Evolutionary conservation across 1,284 basidiomycete genomes (phyloP).

Genomic region (Puccinia horiana): DNA sequence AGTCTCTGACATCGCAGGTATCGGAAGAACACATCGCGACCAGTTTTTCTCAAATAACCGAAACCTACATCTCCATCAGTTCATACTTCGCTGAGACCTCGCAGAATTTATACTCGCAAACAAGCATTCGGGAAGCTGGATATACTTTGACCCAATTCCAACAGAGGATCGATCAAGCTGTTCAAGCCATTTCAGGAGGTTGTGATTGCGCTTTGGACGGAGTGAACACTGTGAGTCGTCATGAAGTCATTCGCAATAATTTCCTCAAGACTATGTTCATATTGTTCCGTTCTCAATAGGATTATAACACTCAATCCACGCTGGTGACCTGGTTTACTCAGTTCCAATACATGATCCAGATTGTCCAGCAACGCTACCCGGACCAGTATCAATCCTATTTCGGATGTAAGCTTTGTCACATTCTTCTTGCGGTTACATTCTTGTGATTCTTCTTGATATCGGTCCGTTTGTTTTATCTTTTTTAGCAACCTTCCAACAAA

Average conservation of each 20-base stretch:
- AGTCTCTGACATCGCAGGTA: background rate
- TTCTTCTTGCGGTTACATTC: background rate
- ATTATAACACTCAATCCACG: background rate
- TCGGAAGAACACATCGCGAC: background rate
- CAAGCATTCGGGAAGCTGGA: background rate
- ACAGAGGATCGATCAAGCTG: background rate
- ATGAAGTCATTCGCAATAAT: background rate
- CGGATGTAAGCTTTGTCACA: background rate
- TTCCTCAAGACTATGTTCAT: background rate
- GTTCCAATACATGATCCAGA: background rate
- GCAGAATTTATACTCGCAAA: background rate
- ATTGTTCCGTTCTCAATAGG: background rate
- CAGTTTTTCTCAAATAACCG: background rate
- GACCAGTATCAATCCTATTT: background rate
- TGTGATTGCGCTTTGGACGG: background rate
- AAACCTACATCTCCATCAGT: background rate
- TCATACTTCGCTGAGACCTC: background rate
- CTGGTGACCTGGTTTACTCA: background rate
- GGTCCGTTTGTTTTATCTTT: background rate
- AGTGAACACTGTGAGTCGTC: background rate
- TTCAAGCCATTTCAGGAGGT: background rate
- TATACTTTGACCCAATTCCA: background rate
- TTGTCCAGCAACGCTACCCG: background rate
- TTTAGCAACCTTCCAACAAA: background rate
- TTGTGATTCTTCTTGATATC: background rate